Conservation (phyloP, 192 early-diverging fungal species). For the Entophlyctis luteolus region DNA sequence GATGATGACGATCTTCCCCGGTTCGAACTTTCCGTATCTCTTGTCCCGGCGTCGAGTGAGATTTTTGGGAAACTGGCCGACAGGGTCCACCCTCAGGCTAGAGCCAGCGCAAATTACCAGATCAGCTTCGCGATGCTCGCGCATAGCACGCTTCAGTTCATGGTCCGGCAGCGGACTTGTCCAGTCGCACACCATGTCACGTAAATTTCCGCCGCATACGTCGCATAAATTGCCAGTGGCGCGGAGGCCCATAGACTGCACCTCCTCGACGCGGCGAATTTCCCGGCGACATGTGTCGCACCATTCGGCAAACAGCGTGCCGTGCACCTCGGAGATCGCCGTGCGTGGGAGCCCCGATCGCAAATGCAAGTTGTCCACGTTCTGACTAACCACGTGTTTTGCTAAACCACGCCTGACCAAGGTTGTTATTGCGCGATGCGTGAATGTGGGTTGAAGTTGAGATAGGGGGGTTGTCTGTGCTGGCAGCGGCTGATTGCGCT, state of each 20-base stretch:
- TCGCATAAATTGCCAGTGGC: neutral
- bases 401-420: neutral
- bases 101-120: conserved; percentile 3
- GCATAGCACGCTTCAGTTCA: conserved; percentile 1
- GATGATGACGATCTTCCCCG: neutral
- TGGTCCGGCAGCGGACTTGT: neutral
- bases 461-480: neutral
- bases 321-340: conserved; percentile 7
- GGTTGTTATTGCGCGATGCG: neutral
- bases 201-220: neutral
- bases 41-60: neutral
- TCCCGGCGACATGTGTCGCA: neutral
- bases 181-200: conserved; percentile 17
- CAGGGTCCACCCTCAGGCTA: conserved; percentile 1
- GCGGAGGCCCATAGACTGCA: conserved; percentile 6
- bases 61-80: neutral
- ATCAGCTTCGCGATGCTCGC: neutral
- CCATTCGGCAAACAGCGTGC: conserved; percentile 5
- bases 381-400: conserved; percentile 5
- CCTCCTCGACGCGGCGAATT: neutral
- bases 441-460: neutral
- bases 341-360: neutral
- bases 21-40: neutral
- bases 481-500: neutral
- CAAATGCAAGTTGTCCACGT: conserved; percentile 5